A percentile compares a stretch with the other conserved stretches of the same genome.
Conservation (phyloP, 192 early-diverging fungal species). For the Entrophospora sp. region DNA sequence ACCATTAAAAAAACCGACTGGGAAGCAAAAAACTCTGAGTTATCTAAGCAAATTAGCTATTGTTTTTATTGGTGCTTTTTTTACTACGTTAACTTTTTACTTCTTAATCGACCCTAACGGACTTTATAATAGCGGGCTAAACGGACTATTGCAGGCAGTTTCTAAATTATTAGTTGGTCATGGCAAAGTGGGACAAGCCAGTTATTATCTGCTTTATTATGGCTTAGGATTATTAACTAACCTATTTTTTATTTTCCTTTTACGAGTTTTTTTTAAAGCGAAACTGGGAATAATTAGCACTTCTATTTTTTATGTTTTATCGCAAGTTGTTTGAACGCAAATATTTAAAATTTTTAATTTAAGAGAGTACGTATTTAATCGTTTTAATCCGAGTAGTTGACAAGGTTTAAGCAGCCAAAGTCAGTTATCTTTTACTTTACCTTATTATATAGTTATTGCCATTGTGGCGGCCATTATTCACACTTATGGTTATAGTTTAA, state of each 20-base stretch:
- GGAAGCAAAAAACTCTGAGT: background rate
- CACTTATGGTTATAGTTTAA: slow-evolving; percentile 15
- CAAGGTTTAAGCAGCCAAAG: background rate
- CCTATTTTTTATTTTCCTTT: background rate
- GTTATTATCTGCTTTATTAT: slow-evolving; percentile 10
- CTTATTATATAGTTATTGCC: slow-evolving; percentile 12
- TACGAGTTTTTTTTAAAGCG: background rate
- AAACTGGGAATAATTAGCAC: slow-evolving; percentile 13
- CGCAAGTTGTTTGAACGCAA: slow-evolving; percentile 11
- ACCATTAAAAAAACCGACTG: background rate
- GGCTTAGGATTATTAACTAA: slow-evolving; percentile 2
- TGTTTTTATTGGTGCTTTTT: slow-evolving; percentile 4
- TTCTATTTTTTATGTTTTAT: slow-evolving; percentile 9
- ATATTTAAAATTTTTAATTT: background rate
- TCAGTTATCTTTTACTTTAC: slow-evolving; percentile 3
- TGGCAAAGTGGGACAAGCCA: background rate
- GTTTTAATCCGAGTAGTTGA: slow-evolving; percentile 5
- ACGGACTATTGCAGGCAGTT: background rate
- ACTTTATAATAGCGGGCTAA: slow-evolving; percentile 8
- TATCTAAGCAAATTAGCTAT: slow-evolving; percentile 1
- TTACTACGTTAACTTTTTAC: slow-evolving; percentile 12
- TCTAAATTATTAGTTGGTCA: slow-evolving; percentile 1
- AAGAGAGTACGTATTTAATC: slow-evolving; percentile 8
- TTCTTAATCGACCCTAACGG: slow-evolving; percentile 9
- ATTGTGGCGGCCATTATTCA: slow-evolving; percentile 6